Evolutionary conservation across 129 eudicot species (phyloP), one percentile per base, ranked within the genome.

Genomic region (Pseudognaphalium luteoalbum): DNA sequence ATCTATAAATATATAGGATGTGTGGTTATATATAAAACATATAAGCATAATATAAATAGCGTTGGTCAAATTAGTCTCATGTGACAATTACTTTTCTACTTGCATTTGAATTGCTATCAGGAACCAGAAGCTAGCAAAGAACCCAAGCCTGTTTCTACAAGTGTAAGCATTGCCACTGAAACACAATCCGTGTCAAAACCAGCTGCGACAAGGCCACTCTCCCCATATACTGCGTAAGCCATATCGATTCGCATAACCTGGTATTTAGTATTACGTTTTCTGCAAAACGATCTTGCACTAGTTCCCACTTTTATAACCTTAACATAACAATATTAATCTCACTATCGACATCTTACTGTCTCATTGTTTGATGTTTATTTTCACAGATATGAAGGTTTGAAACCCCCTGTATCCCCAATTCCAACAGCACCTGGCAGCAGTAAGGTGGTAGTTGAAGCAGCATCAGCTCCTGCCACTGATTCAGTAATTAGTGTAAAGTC

Each of bases 321-420:
- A 76, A 7, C 32, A 4, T 30, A 4, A 19, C 51, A 41, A 66
- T 8, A 7, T 57, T 65, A 58, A 71, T 62, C 66, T 71, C 73
- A 52, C 50, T 14, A 70, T 78, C 41, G n/a, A 42, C 21, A 30
- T 71, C 17, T 44, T 70, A 7, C 20, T 19, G 6, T 34, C 34
- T 32, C 29, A 33, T 12, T 81, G 68, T 51, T 51, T 80, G 41
- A 57, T 52, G 6, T 74, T 47, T 67, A 29, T 41, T 51, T 51
- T 52, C 52, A 21, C 85, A 91, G 94, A 25, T 92, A 92, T 68
- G 97, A 86, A 63, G 93, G 89, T 76, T 71, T 89, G 80, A 92
- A 89, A 78, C 93, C 97, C 74, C 97, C 97, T 6, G 76, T 70
- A 25, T 92, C 97, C 28, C 96, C 98, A 2, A 78, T 47, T 80